phyloP scores from a whole-genome alignment of 208 protist species.

The Balamuthia mandrillaris region DNA sequence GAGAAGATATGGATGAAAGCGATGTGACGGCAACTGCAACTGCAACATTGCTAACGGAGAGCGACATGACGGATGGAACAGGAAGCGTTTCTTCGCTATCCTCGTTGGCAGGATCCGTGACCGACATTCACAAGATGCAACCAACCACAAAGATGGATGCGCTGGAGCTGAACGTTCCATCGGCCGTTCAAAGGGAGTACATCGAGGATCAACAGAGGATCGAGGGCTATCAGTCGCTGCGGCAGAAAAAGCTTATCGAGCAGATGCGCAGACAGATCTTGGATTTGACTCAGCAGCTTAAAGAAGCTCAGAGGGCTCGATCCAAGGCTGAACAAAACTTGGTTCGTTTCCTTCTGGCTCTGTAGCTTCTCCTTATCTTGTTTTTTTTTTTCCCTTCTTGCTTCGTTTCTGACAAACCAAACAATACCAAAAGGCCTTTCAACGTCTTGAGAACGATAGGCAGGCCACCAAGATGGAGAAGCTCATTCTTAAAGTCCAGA shows the following conservation, averaged over 20 bases:
- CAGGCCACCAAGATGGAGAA: neutral
- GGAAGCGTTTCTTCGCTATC: no score
- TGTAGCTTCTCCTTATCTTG: no score
- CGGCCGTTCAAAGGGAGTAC: neutral
- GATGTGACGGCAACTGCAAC: neutral
- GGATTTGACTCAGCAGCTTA: neutral
- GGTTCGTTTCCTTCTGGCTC: no score
- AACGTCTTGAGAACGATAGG: constrained; percentile 9
- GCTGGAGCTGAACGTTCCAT: neutral
- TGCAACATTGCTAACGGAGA: no score
- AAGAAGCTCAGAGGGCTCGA: constrained; percentile 1
- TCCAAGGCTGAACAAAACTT: neutral
- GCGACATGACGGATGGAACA: neutral
- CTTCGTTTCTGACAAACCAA: no score
- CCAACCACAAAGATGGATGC: no score
- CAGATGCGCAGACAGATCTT: neutral
- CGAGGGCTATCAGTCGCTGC: neutral
- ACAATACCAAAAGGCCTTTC: no score
- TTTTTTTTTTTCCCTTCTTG: no score
- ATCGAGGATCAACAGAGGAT: neutral
- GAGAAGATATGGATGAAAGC: neutral
- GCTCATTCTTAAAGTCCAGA: no score
- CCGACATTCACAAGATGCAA: no score
- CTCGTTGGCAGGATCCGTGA: no score
- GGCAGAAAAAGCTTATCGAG: neutral